Base-by-base conservation (phyloP, 257 asterid species). In the Verbascum thapsus region DNA sequence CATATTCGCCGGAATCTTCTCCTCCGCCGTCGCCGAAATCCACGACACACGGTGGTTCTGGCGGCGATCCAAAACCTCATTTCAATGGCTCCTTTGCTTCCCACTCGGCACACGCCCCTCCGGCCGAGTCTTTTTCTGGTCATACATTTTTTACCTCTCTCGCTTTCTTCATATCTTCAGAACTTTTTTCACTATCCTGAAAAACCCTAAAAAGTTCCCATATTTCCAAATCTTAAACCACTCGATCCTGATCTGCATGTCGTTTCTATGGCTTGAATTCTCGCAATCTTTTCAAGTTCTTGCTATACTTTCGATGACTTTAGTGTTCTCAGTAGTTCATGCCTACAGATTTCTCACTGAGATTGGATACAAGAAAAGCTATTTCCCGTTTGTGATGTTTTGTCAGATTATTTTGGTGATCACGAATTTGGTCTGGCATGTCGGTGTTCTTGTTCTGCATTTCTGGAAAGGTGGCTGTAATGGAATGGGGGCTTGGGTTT, bases 31-130 rank as follows among this genome's bases (percentile, higher is more conserved):
- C 5, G 89, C 95, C 0, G 97, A 89, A 41, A 90, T 90, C 67
- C 85, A 80, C 7, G 87, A 90, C 67, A 87, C 97, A 0, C 71
- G 82, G 69, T 90, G 97, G 95, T 35, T 87, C 50, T 90, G 97
- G 97, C 69, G 60, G 60, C 78, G 95, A 16, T 79, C 80, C 26
- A 81, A 76, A 19, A 89, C 94, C 64, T 83, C 95, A 0, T 73
- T 89, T 16, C 75, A 89, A 34, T 89, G 95, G 94, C 94, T 87
- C 60, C 80, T 89, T 11, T 89, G 97, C 54, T 89, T 89, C 78
- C 97, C 97, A 0, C 76, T 89, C 0, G 97, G 97, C 37, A 89
- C 94, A 5, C 95, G 97, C 42, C 83, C 91, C 38, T 81, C 95
- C 0, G 96, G 95, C 17, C 74, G 96, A 2, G 91, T 89, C 0